A percentile compares a stretch with the other conserved stretches of the same genome.
phyloP scores from a whole-genome alignment of 345 rosid genomes.

The Lumnitzera racemosa region DNA sequence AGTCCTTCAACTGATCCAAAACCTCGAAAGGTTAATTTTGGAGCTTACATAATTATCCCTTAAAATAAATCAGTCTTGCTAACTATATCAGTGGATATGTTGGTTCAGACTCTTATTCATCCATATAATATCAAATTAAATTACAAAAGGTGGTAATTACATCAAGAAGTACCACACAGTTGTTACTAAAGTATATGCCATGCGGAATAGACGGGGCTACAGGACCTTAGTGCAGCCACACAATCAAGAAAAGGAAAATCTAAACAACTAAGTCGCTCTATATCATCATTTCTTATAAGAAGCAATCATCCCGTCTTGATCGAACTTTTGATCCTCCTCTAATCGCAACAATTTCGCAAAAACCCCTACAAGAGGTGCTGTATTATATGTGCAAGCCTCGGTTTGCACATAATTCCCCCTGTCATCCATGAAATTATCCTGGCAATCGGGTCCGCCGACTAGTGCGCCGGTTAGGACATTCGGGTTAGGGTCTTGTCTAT shows the following conservation, averaged over 20 bases:
- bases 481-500: slow-evolving; percentile 36
- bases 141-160: too few species aligned
- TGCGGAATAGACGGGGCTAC: too few species aligned
- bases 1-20: too few species aligned
- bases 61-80: too few species aligned
- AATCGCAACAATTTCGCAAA: slow-evolving; percentile 47
- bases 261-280: background rate
- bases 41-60: too few species aligned
- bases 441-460: slow-evolving; percentile 59
- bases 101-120: too few species aligned
- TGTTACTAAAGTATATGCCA: too few species aligned
- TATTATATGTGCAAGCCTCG: slow-evolving; percentile 75
- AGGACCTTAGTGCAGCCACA: too few species aligned
- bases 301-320: slow-evolving; percentile 32
- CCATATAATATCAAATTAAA: too few species aligned
- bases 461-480: slow-evolving; percentile 48
- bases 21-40: too few species aligned
- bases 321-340: slow-evolving; percentile 19
- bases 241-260: background rate
- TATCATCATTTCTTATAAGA: slow-evolving; percentile 26
- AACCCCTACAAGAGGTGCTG: slow-evolving; percentile 60
- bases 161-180: too few species aligned
- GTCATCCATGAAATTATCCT: slow-evolving; percentile 40
- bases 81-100: too few species aligned
- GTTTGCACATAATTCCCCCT: slow-evolving; percentile 58